Evolutionary conservation across 495 filamentous ascomycete species (phyloP), one percentile per base, ranked within the genome.

Genomic region (Xylaria venustula): DNA sequence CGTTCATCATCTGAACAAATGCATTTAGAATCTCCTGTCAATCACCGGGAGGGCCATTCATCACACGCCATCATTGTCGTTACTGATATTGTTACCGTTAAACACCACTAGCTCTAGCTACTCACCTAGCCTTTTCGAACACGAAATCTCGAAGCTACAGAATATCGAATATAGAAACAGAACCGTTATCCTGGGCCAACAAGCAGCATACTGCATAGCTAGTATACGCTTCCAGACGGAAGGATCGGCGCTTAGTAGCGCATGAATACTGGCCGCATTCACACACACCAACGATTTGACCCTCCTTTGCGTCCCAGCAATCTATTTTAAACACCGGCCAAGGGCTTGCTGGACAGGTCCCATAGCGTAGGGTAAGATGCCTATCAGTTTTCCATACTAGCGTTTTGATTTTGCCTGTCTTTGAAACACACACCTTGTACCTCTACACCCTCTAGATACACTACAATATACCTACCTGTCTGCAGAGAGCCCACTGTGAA

Each of bases 311-410:
- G 36, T 11, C 37, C 30, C 9, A 37, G 53, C 37, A 57, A 55
- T 57, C 54, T 57, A 57, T 57, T 57, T 57, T 57, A 57, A 57
- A 57, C 41, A 36, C 19, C 41, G 11, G 26, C 17, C 36, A 28
- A 40, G 14, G 37, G 14, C 37, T 40, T 12, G 12, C 28, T 15
- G 25, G 0, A 17, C 40, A 42, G 22, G 17, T 54, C 25, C 34
- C 41, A 55, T 54, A 28, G 41, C 34, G 51, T 54, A 53, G 52
- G 40, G 40, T 42, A 54, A 54, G 52, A 44, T 32, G 32, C 36
- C 52, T 15, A 32, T 30, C n/a, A 20, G 5, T 11, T 6, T 19
- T 45, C 42, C 17, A 15, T 45, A 22, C 42, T 19, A 19, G 42
- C 17, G 17, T 22, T 17, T n/a, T 45, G 19, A 7, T 19, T 45